Conservation (phyloP, 2,329 filamentous ascomycete genomes). For the Xylariaceae sp. region DNA sequence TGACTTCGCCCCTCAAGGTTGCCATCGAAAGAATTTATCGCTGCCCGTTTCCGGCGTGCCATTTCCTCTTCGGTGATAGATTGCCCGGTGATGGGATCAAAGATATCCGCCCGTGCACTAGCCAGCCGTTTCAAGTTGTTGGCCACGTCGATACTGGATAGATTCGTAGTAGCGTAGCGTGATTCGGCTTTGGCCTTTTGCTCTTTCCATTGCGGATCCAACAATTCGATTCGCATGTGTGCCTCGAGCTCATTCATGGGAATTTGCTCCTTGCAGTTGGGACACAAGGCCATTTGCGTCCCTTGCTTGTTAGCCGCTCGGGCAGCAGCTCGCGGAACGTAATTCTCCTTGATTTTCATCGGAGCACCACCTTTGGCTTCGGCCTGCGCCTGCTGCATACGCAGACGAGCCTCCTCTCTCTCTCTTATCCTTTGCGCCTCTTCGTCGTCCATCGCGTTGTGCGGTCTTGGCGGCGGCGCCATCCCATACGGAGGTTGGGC, state of each 20-base stretch:
- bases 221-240: slow-evolving; percentile 90
- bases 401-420: slow-evolving; percentile 54
- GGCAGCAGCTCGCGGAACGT: slow-evolving; percentile 78
- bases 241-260: slow-evolving; percentile 82
- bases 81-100: slow-evolving; percentile 68
- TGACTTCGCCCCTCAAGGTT: slow-evolving; percentile 56
- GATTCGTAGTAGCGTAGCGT: slow-evolving; percentile 78
- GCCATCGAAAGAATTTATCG: slow-evolving; percentile 61
- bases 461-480: slow-evolving; percentile 32
- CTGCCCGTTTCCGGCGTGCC: slow-evolving; percentile 71
- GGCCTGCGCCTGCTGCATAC: slow-evolving; percentile 73
- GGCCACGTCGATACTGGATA: slow-evolving; percentile 81
- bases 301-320: slow-evolving; percentile 63
- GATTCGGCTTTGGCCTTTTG: slow-evolving; percentile 86
- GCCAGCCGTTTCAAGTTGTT: slow-evolving; percentile 94
- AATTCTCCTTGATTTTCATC: slow-evolving; percentile 91
- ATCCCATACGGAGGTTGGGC: slow-evolving; percentile 33
- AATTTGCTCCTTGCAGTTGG: slow-evolving; percentile 89
- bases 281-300: slow-evolving; percentile 70
- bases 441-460: slow-evolving; percentile 53
- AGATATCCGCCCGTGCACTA: slow-evolving; percentile 81
- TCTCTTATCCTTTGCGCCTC: slow-evolving; percentile 62
- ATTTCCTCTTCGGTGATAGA: slow-evolving; percentile 69
- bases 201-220: slow-evolving; percentile 94
- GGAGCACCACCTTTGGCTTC: slow-evolving; percentile 66